Conservation (phyloP, 1,139 yeast genomes). For the Taphrina pruni region DNA sequence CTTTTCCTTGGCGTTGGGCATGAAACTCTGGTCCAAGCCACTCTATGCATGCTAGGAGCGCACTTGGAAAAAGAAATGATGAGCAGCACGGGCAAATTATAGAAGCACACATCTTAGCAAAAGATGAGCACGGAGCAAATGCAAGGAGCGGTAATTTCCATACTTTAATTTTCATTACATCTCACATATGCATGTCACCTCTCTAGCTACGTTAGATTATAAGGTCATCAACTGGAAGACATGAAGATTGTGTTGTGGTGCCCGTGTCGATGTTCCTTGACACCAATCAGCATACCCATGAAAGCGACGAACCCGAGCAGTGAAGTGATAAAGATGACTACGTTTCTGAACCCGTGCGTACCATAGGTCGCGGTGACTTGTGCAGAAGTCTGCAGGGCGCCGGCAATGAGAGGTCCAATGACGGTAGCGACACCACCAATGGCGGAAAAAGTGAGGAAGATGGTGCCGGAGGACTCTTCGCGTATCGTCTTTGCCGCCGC, state of each 20-base stretch:
- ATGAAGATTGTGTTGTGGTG: background rate
- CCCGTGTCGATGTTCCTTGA: constrained; percentile 4
- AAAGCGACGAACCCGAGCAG: constrained; percentile 3
- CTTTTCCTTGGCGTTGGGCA: no score
- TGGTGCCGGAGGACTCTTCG: constrained; percentile 28
- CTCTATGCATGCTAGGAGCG: background rate
- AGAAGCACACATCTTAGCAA: background rate
- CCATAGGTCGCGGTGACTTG: constrained; percentile 2
- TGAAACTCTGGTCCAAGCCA: no score
- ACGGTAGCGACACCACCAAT: constrained; percentile 27
- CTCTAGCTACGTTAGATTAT: no score
- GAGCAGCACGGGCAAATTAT: background rate
- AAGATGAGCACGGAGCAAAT: background rate
- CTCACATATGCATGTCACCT: no score
- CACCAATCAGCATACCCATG: constrained; percentile 11
- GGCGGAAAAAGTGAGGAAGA: constrained; percentile 29
- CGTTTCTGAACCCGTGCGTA: constrained; percentile 22
- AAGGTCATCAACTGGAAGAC: background rate
- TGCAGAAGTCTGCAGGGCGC: constrained; percentile 19
- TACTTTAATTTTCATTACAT: no score
- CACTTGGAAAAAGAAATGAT: background rate
- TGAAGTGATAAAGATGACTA: constrained; percentile 11
- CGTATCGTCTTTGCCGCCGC: constrained; percentile 25
- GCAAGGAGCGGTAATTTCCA: background rate
- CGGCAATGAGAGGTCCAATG: constrained; percentile 29